A percentile compares a stretch with the other conserved stretches of the same genome.
These are phyloP conservation scores for Claviceps digitariae DNA, from an alignment of 2,329 filamentous ascomycete species.

Conservation along the genomic window DNA sequence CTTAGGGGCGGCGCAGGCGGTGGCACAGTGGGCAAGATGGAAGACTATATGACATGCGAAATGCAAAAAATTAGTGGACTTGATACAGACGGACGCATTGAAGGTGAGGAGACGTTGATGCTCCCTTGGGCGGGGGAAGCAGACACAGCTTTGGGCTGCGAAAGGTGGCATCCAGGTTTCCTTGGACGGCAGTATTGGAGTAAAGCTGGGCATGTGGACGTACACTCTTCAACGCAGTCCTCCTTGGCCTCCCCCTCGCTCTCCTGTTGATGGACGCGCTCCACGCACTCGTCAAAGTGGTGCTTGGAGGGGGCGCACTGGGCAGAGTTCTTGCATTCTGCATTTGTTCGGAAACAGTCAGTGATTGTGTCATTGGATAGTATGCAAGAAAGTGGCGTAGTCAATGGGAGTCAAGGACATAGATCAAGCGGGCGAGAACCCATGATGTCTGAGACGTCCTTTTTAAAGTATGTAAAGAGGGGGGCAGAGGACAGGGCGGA, in stretches of 20 bases:
- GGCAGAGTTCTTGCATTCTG: conserved; percentile 81
- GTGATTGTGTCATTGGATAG: neutral
- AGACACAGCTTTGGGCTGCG: neutral
- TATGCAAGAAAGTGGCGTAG: neutral
- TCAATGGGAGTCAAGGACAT: neutral
- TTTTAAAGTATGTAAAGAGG: neutral
- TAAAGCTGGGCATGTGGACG: conserved; percentile 25
- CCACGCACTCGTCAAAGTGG: conserved; percentile 96
- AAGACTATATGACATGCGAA: conserved; percentile 51
- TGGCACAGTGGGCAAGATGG: conserved; percentile 94
- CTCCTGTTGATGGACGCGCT: conserved; percentile 60
- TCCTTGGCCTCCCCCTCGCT: conserved; percentile 64
- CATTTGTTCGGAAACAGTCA: conserved; percentile 14
- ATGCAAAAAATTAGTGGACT: neutral
- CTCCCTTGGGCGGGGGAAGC: neutral
- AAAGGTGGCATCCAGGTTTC: too few relatives aligned
- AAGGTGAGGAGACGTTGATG: neutral
- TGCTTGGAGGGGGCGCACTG: conserved; percentile 83
- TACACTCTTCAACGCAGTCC: conserved; percentile 99
- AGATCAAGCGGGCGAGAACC: neutral
- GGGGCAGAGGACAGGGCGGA: neutral
- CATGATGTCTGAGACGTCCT: neutral
- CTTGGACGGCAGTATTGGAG: neutral
- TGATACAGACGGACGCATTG: neutral
- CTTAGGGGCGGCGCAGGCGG: conserved; percentile 86